phyloP scores from a whole-genome alignment of 306 rosid species.

The Pachyrhizus erosus region DNA sequence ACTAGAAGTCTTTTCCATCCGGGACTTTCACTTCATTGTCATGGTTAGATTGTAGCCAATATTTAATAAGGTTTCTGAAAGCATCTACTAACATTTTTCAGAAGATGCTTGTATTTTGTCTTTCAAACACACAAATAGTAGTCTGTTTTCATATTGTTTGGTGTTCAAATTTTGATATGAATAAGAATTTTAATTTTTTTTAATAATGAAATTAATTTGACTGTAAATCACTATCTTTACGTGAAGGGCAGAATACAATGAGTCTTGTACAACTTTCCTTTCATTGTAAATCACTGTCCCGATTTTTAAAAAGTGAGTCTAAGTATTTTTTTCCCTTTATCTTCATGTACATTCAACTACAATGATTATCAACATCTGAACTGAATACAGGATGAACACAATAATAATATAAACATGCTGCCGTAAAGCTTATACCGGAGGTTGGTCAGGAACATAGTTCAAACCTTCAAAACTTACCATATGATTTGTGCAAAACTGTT shows the following conservation, averaged over 20 bases:
- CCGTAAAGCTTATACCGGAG: neutral
- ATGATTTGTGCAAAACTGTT: slow-evolving; percentile 5
- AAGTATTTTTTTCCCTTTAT: neutral
- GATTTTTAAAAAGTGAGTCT: neutral
- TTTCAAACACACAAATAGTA: too few relatives aligned
- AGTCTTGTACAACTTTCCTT: neutral
- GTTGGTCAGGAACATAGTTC: slow-evolving; percentile 2
- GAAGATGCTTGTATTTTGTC: too few relatives aligned
- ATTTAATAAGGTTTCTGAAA: too few relatives aligned
- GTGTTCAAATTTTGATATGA: too few relatives aligned
- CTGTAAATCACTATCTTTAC: neutral
- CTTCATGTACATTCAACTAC: neutral
- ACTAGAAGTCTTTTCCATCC: too few relatives aligned
- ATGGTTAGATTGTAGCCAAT: too few relatives aligned
- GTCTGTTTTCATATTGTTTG: too few relatives aligned
- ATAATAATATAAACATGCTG: neutral
- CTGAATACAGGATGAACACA: neutral
- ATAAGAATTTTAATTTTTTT: too few relatives aligned
- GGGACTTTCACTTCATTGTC: too few relatives aligned
- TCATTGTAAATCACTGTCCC: too few relatives aligned
- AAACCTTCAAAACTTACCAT: slow-evolving; percentile 7
- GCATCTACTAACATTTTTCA: too few relatives aligned
- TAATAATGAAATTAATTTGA: neutral
- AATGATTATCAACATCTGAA: neutral
- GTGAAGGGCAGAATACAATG: neutral